These are phyloP conservation scores for Lactarius evosmus DNA, from an alignment of 768 basidiomycete genomes.

Conservation along the genomic window DNA sequence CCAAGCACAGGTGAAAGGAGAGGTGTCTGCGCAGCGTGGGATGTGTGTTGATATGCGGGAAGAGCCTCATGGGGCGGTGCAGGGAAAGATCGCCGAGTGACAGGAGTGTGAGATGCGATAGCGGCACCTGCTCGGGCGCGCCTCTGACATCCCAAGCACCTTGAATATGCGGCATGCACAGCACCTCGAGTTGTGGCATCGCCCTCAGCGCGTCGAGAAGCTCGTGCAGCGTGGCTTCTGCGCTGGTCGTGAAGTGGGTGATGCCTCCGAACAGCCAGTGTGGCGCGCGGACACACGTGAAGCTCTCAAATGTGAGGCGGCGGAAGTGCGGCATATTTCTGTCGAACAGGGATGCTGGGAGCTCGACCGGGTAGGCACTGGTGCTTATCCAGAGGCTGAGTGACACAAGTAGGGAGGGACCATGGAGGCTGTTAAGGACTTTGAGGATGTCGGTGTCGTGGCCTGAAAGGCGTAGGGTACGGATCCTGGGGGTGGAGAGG, in stretches of 20 bases:
- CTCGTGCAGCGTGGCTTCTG: not conserved
- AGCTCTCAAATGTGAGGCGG: conserved; percentile 3
- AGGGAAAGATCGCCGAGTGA: conserved; percentile 10
- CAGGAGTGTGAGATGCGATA: conserved; percentile 9
- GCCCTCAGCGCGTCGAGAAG: conserved; percentile 1
- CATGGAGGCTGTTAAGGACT: conserved; percentile 7
- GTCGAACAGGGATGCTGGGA: conserved; percentile 11
- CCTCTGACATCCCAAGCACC: not conserved
- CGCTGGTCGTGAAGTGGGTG: conserved; percentile 16
- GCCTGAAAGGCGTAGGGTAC: conserved; percentile 16
- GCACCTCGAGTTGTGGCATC: conserved; percentile 14
- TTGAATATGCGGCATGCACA: conserved; percentile 12
- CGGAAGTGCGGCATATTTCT: conserved; percentile 10
- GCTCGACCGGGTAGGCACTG: conserved; percentile 7
- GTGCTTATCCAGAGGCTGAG: conserved; percentile 4
- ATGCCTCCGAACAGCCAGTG: conserved; percentile 12
- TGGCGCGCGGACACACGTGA: conserved; percentile 10
- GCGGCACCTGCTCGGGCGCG: not conserved
- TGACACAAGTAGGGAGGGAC: conserved; percentile 11
- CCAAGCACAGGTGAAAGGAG: conserved; percentile 15
- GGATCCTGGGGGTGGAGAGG: not conserved
- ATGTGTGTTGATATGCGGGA: conserved; percentile 7
- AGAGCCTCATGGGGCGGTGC: conserved; percentile 8
- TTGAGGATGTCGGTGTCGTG: conserved; percentile 7
- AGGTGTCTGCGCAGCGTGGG: conserved; percentile 16